These are phyloP conservation scores for Leishmania tarentolae DNA, from an alignment of 208 protist genomes.

Conservation along the genomic window DNA sequence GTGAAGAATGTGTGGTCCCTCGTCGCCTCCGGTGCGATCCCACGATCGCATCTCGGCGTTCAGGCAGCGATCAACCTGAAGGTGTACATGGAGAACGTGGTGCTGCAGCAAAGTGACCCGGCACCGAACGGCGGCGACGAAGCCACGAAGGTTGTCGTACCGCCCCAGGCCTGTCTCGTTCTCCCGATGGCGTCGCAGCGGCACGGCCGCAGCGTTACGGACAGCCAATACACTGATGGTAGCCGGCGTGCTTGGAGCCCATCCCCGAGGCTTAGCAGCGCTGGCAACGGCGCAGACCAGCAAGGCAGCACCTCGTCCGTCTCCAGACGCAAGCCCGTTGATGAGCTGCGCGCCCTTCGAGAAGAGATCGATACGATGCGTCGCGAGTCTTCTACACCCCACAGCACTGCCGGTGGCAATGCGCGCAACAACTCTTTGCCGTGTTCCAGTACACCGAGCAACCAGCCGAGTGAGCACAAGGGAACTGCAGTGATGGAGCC, in stretches of 20 bases:
- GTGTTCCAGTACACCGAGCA: slow-evolving; percentile 1
- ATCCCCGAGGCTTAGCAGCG: neutral
- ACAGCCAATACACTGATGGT: neutral
- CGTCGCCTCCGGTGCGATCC: slow-evolving; percentile 40
- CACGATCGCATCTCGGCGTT: slow-evolving; percentile 34
- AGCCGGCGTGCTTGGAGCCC: neutral
- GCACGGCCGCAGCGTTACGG: neutral
- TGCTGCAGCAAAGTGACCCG: slow-evolving; percentile 31
- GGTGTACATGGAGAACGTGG: slow-evolving; percentile 56
- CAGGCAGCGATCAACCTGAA: slow-evolving; percentile 44
- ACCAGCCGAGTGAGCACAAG: neutral
- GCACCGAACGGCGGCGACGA: slow-evolving; percentile 15
- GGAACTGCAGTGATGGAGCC: neutral
- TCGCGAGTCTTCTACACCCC: slow-evolving; percentile 10
- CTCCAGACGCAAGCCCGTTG: slow-evolving; percentile 17
- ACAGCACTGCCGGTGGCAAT: neutral
- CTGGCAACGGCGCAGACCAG: neutral
- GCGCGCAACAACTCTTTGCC: neutral
- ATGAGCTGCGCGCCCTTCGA: slow-evolving; percentile 59
- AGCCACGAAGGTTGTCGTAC: slow-evolving; percentile 32
- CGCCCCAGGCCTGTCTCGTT: slow-evolving; percentile 25
- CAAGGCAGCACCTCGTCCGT: neutral
- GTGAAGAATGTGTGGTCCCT: slow-evolving; percentile 63
- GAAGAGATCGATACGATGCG: slow-evolving; percentile 41
- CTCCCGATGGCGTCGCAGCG: neutral